Evolutionary conservation across 257 asterid genomes (phyloP), one percentile per base, ranked within the genome.

Genomic region (Salvia hispanica): DNA sequence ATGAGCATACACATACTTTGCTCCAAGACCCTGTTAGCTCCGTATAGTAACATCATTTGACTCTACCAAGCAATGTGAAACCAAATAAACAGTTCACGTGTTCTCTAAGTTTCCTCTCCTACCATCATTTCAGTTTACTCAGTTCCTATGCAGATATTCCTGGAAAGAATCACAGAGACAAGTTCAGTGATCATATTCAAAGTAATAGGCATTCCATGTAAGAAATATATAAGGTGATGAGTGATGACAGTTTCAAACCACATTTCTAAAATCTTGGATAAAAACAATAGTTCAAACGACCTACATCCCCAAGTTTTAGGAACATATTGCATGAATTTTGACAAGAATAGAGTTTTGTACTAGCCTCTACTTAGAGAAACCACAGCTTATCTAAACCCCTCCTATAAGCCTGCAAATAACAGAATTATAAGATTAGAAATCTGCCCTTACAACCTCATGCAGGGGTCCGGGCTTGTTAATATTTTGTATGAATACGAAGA

Each of bases 101-200:
- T 67, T 78, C 78, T 72, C 78, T 46, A 64, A 47, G 46, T 72
- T 74, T 82, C 82, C 72, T 72, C 86, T 72, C 80, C 87, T 84
- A 82, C 67, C 76, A 77, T 83, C 79, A 71, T 80, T 74, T 75
- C 79, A 56, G 79, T 77, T 68, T 69, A 69, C 72, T 69, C 44
- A 63, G 58, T 71, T 72, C 77, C 90, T 86, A 83, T 12, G 95
- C 85, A 79, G 92, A 88, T 75, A 86, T 81, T 70, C 95, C 96
- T 89, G 91, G 56, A 63, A 44, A 74, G 58, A 60, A 74, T 40
- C 40, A 40, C 2, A 8, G 67, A 62, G 43, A 61, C 9, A 48
- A 39, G 57, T 75, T 40, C 67, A 56, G 18, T 12, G 21, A 64
- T 25, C 54, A 31, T 10, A 66, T 55, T 16, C 21, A 33, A 14